Percentiles rank a stretch among this genome's conserved stretches.
These are phyloP conservation scores for Ormosia semicastrata DNA, from an alignment of 306 rosid species.

Conservation along the genomic window DNA sequence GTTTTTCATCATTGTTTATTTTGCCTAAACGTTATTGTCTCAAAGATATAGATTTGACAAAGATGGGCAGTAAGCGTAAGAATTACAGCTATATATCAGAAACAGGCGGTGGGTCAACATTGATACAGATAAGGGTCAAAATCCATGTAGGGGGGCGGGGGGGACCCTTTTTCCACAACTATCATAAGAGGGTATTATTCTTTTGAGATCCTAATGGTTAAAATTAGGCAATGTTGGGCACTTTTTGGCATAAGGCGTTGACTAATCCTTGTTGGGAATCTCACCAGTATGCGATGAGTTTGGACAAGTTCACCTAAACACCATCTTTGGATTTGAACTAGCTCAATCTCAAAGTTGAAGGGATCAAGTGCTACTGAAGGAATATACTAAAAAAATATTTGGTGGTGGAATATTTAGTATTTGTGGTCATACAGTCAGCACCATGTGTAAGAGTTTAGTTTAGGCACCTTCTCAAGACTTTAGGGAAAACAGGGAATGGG, in stretches of 20 bases:
- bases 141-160: neutral
- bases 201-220: conserved; percentile 31
- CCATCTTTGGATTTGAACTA: conserved; percentile 22
- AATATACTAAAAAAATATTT: conserved; percentile 14
- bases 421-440: conserved; percentile 48
- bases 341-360: conserved; percentile 31
- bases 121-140: conserved; percentile 11
- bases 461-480: conserved; percentile 25
- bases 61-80: neutral
- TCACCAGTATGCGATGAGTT: conserved; percentile 39
- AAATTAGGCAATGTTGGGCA: conserved; percentile 38
- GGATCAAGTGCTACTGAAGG: conserved; percentile 49
- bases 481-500: conserved; percentile 18
- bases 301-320: conserved; percentile 21
- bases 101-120: conserved; percentile 6
- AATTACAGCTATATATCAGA: neutral
- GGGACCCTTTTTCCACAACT: conserved; percentile 21
- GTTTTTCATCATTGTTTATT: neutral
- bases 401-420: conserved; percentile 12
- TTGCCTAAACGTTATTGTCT: neutral
- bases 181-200: conserved; percentile 12
- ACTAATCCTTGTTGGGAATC: conserved; percentile 46
- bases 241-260: conserved; percentile 40
- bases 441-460: conserved; percentile 42
- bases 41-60: neutral